Evolutionary conservation across 345 rosid genomes (phyloP).

Genomic region (Melaleuca alternifolia): DNA sequence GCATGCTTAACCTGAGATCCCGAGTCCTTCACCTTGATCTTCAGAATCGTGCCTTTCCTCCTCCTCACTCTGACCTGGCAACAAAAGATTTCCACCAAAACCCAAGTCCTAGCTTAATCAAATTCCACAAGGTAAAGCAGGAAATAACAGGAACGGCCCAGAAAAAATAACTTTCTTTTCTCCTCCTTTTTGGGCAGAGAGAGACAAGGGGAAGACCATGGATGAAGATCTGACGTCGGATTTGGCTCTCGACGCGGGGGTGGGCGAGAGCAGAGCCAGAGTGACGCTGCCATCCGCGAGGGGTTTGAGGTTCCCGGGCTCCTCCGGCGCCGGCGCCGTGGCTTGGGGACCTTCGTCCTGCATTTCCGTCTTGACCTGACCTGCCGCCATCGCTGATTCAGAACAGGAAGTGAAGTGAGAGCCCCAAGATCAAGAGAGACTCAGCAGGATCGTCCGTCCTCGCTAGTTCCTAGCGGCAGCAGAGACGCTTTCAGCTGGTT

Average conservation of each 20-base stretch:
- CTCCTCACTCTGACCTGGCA: slow-evolving; percentile 9
- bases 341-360: background rate
- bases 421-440: background rate
- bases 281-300: slow-evolving; percentile 4
- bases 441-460: background rate
- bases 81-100: background rate
- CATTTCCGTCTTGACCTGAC: slow-evolving; percentile 7
- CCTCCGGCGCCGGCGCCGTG: background rate
- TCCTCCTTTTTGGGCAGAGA: background rate
- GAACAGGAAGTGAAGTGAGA: background rate
- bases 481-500: background rate
- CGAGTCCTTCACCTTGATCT: slow-evolving; percentile 23
- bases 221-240: background rate
- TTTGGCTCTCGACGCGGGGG: background rate
- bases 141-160: background rate
- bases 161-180: background rate
- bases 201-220: background rate
- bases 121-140: background rate
- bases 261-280: slow-evolving; percentile 10
- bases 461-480: background rate
- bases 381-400: background rate
- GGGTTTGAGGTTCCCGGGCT: background rate
- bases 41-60: slow-evolving; percentile 6
- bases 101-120: background rate
- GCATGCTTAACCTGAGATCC: slow-evolving; percentile 9